Percentiles rank a stretch among this genome's conserved stretches.
Evolutionary conservation across 2,329 filamentous ascomycete genomes (phyloP).

Genomic region (Aspergillus neotritici): DNA sequence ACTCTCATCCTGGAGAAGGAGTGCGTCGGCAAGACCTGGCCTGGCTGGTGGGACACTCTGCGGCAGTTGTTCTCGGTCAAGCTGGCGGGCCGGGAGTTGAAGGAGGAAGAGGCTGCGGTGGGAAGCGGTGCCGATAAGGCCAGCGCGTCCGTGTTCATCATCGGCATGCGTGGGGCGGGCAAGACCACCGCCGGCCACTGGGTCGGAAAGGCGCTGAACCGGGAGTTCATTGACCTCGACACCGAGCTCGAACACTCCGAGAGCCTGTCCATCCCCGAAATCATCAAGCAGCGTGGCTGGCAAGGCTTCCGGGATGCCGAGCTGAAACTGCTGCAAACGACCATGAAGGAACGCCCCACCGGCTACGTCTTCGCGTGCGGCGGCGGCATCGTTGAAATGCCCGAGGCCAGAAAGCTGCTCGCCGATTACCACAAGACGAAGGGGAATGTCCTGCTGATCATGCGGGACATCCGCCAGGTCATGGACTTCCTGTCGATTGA

Average conservation of each 20-base stretch:
- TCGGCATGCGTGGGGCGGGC: constrained; percentile 94
- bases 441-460: constrained; percentile 80
- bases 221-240: constrained; percentile 81
- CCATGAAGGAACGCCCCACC: constrained; percentile 67
- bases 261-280: constrained; percentile 74
- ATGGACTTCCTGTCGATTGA: constrained; percentile 84
- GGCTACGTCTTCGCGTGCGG: constrained; percentile 88
- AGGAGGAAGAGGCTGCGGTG: constrained; percentile 32
- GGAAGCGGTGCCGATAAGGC: constrained; percentile 36
- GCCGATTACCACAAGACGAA: constrained; percentile 66
- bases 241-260: constrained; percentile 71
- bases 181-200: constrained; percentile 91
- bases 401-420: constrained; percentile 71
- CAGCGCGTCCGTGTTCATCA: constrained; percentile 74
- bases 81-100: constrained; percentile 67
- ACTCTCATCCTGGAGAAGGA: constrained; percentile 82
- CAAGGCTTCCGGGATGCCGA: constrained; percentile 80
- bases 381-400: constrained; percentile 83
- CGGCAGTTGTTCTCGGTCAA: constrained; percentile 69
- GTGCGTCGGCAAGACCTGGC: constrained; percentile 96
- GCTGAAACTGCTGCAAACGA: constrained; percentile 63
- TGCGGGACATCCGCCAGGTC: constrained; percentile 79
- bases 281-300: constrained; percentile 77
- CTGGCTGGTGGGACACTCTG: constrained; percentile 94
- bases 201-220: constrained; percentile 69